Percentiles rank a stretch among this genome's conserved stretches.
Evolutionary conservation across 2,329 filamentous ascomycete species (phyloP).

Genomic region (Truncatella angustata): DNA sequence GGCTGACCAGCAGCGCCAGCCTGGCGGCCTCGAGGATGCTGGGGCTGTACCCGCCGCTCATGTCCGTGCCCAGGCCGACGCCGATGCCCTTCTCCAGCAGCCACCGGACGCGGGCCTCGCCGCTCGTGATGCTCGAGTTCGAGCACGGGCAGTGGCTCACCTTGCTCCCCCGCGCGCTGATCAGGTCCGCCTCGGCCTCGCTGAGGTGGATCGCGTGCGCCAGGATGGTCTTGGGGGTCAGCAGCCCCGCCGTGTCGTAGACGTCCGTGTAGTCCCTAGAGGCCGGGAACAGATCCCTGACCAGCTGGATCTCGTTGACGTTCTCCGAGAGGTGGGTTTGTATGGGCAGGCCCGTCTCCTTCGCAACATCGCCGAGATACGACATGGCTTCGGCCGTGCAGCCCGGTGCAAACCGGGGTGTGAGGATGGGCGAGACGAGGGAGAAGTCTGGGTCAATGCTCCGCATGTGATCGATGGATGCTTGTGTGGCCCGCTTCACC

Average conservation of each 20-base stretch:
- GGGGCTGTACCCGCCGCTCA: constrained; percentile 82
- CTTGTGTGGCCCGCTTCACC: constrained; percentile 54
- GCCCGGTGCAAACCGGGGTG: constrained; percentile 65
- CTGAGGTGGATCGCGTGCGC: constrained; percentile 81
- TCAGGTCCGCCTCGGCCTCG: constrained; percentile 62
- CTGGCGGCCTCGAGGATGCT: constrained; percentile 80
- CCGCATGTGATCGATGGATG: constrained; percentile 64
- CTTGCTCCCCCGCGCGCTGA: constrained; percentile 61
- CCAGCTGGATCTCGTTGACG: constrained; percentile 67
- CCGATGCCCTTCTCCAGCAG: constrained; percentile 72
- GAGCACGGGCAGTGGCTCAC: constrained; percentile 85
- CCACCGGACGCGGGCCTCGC: constrained; percentile 71
- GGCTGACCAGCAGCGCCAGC: constrained; percentile 75
- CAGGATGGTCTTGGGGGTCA: constrained; percentile 73
- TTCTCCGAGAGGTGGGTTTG: constrained; percentile 95
- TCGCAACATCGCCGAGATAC: constrained; percentile 63
- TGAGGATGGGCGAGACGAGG: constrained; percentile 77
- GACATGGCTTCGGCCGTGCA: constrained; percentile 61
- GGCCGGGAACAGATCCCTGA: constrained; percentile 66
- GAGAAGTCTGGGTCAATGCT: constrained; percentile 61
- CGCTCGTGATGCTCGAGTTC: constrained; percentile 80
- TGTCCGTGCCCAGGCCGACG: constrained; percentile 86
- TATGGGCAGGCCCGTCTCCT: constrained; percentile 61
- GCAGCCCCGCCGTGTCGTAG: constrained; percentile 71
- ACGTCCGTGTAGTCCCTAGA: constrained; percentile 67